These are phyloP conservation scores for Penicillium manginii DNA, from an alignment of 495 filamentous ascomycete genomes.

Conservation along the genomic window DNA sequence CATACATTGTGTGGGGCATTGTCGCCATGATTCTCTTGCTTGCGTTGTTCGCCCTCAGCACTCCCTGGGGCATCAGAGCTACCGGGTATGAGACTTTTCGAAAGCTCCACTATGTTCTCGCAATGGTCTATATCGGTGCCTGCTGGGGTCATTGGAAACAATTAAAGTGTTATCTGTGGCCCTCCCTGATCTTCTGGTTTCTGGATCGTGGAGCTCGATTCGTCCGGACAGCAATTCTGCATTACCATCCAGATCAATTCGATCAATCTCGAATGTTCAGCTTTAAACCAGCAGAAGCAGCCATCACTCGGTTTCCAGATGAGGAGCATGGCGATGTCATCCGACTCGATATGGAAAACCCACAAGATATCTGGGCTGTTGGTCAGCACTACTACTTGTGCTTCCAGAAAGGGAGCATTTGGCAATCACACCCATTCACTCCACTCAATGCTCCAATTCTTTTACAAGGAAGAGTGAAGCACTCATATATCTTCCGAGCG, in stretches of 20 bases:
- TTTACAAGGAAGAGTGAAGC: conserved; percentile 38
- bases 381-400: conserved; percentile 71
- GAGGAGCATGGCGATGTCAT: conserved; percentile 55
- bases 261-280: conserved; percentile 29
- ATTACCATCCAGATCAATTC: conserved; percentile 45
- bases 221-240: conserved; percentile 55
- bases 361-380: conserved; percentile 58
- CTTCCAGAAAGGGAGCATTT: conserved; percentile 61
- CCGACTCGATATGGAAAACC: conserved; percentile 58
- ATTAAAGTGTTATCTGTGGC: conserved; percentile 64
- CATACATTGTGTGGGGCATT: conserved; percentile 67
- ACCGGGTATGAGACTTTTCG: conserved; percentile 72
- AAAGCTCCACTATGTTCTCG: conserved; percentile 65
- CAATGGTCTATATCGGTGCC: conserved; percentile 67
- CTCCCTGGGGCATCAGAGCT: conserved; percentile 55
- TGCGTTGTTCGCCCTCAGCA: conserved; percentile 57
- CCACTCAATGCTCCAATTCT: conserved; percentile 52
- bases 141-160: conserved; percentile 70
- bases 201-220: conserved; percentile 57
- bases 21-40: conserved; percentile 63
- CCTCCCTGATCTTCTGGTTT: conserved; percentile 59
- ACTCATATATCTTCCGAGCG: conserved; percentile 65
- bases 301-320: conserved; percentile 51
- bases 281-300: conserved; percentile 49
- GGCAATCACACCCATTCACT: conserved; percentile 73